Base-by-base conservation (phyloP, 2,329 filamentous ascomycete genomes). In the Coniochaeta sp. region DNA sequence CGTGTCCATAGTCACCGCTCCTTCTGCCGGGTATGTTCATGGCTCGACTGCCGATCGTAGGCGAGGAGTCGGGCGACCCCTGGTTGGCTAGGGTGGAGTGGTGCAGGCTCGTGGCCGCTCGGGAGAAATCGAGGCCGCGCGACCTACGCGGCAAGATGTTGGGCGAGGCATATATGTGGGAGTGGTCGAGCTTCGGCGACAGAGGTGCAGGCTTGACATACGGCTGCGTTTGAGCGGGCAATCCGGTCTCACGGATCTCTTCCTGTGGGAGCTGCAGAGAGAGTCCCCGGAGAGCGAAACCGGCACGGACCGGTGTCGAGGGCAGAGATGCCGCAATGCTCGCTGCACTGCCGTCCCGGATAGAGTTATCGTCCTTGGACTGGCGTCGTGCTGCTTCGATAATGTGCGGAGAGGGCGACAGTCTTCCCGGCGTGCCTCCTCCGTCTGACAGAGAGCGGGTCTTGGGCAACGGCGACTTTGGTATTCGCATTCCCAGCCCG, bases 81-180 rank as follows among this genome's bases (percentile, higher is more conserved):
- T 89, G 85, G 67, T 96, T 91, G 60, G 93, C 93, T 9, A 98
- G 83, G 0, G 90, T 98, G 17, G 93, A 97, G 74, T 98, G 95
- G 75, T 98, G 95, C 24, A 99, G 81, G 71, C 93, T 96, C 12
- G 93, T 97, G 63, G 91, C 95, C 12, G 93, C 93, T 66, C 93
- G 85, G 44, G 93, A 93, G 73, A 96, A 98, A 75, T 98, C 93
- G 62, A 97, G 80, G 50, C 93, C 93, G 60, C 93, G 86, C 33
- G 93, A 97, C 63, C 93, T 88, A 64, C 93, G 86, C 19, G 93
- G 93, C 8, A 98, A 82, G 55, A 96, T 89, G 59, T 93, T 96
- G 1, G 93, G 92, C 1, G 91, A 93, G 47, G 89, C 89, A 77
- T 96, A 96, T 56, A 88, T 91, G 66, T 92, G 89, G 22, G 89